Evolutionary conservation across 139 green algal genomes (phyloP), one percentile per base, ranked within the genome.

Genomic region (Prasinococcaceae sp.): DNA sequence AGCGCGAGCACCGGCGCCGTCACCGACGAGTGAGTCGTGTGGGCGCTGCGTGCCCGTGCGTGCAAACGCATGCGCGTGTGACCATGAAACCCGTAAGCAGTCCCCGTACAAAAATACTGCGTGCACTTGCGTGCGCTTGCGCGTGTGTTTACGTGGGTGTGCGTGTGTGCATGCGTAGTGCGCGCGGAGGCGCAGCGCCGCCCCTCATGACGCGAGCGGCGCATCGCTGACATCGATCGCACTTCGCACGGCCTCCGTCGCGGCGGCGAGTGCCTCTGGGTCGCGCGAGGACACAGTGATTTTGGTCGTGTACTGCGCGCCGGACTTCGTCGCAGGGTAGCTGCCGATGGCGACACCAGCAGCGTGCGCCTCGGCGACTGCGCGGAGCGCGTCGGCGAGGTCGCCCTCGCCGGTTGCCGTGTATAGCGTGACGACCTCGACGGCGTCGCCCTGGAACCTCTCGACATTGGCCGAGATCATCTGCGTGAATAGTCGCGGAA

Each of bases 1-100:
- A 76, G 65, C 16, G 90, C 90, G 0, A 84, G 72, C 12, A 40
- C 78, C 42, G 90, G 90, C 30, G 97, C 90, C 55, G 70, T 98
- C 12, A 98, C 90, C 17, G 90, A 98, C 52, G 26, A 67, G 14
- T 96, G 52, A 54, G 30, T n/a, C n/a, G n/a, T n/a, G n/a, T n/a
- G n/a, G n/a, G n/a, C n/a, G n/a, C n/a, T n/a, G n/a, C n/a, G n/a
- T n/a, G n/a, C n/a, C n/a, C n/a, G n/a, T n/a, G n/a, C n/a, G n/a
- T n/a, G n/a, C n/a, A n/a, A n/a, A n/a, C n/a, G n/a, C n/a, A n/a
- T n/a, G n/a, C n/a, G n/a, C n/a, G n/a, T n/a, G n/a, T n/a, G n/a
- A n/a, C n/a, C n/a, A n/a, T n/a, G n/a, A n/a, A n/a, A n/a, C n/a
- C n/a, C n/a, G n/a, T n/a, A n/a, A n/a, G n/a, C n/a, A n/a, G n/a